Evolutionary conservation across 2,329 filamentous ascomycete species (phyloP), one percentile per base, ranked within the genome.

Genomic region (Fonsecaea erecta): DNA sequence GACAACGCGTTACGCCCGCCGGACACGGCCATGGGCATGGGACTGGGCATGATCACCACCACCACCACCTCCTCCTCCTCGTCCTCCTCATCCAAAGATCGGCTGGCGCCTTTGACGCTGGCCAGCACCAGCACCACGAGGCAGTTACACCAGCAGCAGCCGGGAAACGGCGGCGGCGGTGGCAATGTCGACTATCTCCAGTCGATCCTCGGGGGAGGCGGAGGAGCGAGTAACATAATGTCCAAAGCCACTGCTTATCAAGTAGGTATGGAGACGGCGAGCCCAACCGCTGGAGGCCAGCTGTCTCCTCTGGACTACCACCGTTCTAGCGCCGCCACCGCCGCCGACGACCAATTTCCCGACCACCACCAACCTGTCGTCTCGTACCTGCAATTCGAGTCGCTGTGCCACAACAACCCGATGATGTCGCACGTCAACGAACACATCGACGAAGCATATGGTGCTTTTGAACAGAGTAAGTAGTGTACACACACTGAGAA

Each of bases 391-490:
- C 63, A 61, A 24, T 65, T 65, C n/a, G 63, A 62, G 52, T 65
- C 63, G 5, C 43, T 61, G 26, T 59, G 48, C 16, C 58, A 63
- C 34, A 58, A 30, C 40, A 52, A 65, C 37, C 46, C 24, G n/a
- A 55, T 59, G 40, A 48, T 37, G 14, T 16, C 54, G 9, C 48
- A 58, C 18, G 26, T 59, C 24, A 46, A 59, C 24, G 64, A 66
- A 24, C 46, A 66, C 46, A n/a, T 66, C n/a, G 64, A 66, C 14
- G 64, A 63, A 54, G 60, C 60, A 1, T 66, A 58, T 60, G 64
- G 64, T 51, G 64, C 59, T 7, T 66, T 66, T 30, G 59, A 66
- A 28, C 58, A 62, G 34, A 66, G 62, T 64, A 54, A 43, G 62
- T 64, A 1, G 30, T 2, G 2, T 11, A 30, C n/a, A 52, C 9